Base-by-base conservation (phyloP, 1,139 yeast species). In the Geotrichum klebahnii region DNA sequence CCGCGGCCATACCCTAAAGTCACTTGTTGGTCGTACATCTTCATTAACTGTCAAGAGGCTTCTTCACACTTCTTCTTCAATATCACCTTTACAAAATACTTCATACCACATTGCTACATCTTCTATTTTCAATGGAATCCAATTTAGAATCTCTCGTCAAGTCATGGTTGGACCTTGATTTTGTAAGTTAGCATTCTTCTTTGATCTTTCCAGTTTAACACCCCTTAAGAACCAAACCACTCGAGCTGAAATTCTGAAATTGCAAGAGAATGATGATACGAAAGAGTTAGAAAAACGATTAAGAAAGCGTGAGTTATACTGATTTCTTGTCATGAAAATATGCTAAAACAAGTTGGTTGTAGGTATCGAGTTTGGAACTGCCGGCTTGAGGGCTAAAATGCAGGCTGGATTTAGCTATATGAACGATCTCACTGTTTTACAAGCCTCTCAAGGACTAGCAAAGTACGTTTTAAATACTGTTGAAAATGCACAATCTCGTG, bases 381-480 rank as follows among this genome's bases (percentile, higher is more conserved):
- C 97, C 2, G 97, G 97, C 0, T 75, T 92, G 48, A 71, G 98
- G 29, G 80, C 95, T 2, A 72, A 76, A 24, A 89, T 92, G 96
- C 89, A 82, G 57, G 88, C 96, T 0, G 97, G 97, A 0, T 90
- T 85, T 64, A 78, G 81, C 47, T 78, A 89, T 58, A 85, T 92
- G 94, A 92, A 92, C 65, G 86, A 84, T 57, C 83, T 92, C 10
- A 89, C 97, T 0, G 85, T 92, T 1, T 64, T 87, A 39, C 97
- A 90, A 67, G 94, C 97, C 0, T 82, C 97, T 0, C 97, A 90
- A 62, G 98, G 97, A 0, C 72, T 92, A 29, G 85, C 95, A 0
- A 69, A 70, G 49, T 87, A 85, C 64, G 70, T 85, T 2, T 57
- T 58, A 20, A 53, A 60, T n/a, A 61, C 64, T n/a, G 66, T 67